Evolutionary conservation across 2,329 filamentous ascomycete species (phyloP), one percentile per base, ranked within the genome.

Genomic region (Ramularia endophylla): DNA sequence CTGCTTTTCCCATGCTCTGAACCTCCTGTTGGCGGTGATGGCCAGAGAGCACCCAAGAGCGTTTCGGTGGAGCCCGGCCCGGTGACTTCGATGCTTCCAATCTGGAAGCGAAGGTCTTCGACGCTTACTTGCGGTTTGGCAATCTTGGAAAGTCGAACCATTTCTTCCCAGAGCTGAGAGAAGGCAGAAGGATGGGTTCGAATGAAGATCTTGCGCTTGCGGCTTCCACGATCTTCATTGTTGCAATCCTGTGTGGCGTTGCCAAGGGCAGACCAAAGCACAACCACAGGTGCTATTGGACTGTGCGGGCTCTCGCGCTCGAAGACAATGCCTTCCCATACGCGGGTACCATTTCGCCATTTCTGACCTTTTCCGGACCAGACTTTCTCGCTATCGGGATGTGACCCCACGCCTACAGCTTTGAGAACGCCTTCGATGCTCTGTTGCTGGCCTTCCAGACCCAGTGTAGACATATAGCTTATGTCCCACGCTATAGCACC

Each of bases 381-480:
- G 17, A 78, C 66, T 33, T 52, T 44, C 29, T 54, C 41, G n/a
- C 51, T 51, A 15, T 16, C 17, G 8, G 22, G 6, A 4, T n/a
- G 22, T 4, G 22, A 5, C 9, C 68, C 68, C 32, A 87, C 63
- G 1, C 84, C 81, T 2, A 95, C 54, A 4, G 71, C 73, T 55
- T 71, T 78, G 25, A 97, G 61, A 8, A 90, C 70, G 27, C 76
- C 74, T 41, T 80, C 70, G 29, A 95, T 67, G 39, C 81, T 81
- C 20, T 69, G 64, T 29, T 77, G 68, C 11, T 71, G 67, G 0
- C 89, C 92, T 52, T 83, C 81, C 3, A 97, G 61, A 11, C 82
- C 75, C 50, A 97, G 83, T 1, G 87, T 95, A 53, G 86, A 85
- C 70, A 92, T 84, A 61, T 95, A 98, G 61, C 89, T 97, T 71